Percentiles rank a stretch among this genome's conserved stretches.
These are phyloP conservation scores for Colletotrichum sp. DNA, from an alignment of 2,329 filamentous ascomycete species.

Conservation along the genomic window DNA sequence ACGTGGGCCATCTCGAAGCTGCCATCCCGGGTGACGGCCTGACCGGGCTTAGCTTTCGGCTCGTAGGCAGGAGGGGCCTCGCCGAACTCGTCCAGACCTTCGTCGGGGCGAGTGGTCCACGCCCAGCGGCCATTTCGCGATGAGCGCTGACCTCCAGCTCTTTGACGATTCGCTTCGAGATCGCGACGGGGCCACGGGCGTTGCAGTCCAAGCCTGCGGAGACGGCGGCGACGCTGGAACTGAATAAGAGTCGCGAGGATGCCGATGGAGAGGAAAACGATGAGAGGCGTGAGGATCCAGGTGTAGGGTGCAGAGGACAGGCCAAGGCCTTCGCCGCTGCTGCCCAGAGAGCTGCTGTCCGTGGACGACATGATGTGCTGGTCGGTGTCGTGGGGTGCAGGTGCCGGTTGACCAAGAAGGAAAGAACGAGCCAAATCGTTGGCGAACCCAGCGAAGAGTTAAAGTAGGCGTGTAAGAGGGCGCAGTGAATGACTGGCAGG, in stretches of 20 bases:
- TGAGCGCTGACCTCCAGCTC: conserved; percentile 5
- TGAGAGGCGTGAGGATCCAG: conserved; percentile 58
- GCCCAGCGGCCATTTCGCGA: conserved; percentile 15
- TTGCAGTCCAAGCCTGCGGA: conserved; percentile 22
- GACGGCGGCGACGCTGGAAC: conserved; percentile 42
- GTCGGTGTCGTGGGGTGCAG: not conserved
- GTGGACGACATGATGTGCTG: conserved; percentile 6
- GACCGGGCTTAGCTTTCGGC: conserved; percentile 28
- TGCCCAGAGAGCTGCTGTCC: not conserved
- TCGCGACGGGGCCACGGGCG: conserved; percentile 26
- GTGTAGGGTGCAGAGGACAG: conserved; percentile 58
- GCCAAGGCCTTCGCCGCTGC: not conserved
- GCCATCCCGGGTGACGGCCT: not conserved
- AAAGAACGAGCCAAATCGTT: not conserved
- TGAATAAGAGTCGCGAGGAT: conserved; percentile 46
- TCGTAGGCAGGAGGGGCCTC: conserved; percentile 70
- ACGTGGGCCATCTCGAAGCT: conserved; percentile 18
- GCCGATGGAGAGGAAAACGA: conserved; percentile 46
- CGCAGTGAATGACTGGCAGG: not conserved
- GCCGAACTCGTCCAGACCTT: conserved; percentile 68
- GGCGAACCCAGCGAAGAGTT: not conserved
- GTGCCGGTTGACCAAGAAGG: not conserved
- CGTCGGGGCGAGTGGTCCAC: conserved; percentile 40
- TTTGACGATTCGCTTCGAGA: conserved; percentile 13
- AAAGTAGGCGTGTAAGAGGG: not conserved